Percentiles rank a stretch among this genome's conserved stretches.
These are phyloP conservation scores for Talaromyces sp. DNA, from an alignment of 2,329 filamentous ascomycete genomes.

Conservation along the genomic window DNA sequence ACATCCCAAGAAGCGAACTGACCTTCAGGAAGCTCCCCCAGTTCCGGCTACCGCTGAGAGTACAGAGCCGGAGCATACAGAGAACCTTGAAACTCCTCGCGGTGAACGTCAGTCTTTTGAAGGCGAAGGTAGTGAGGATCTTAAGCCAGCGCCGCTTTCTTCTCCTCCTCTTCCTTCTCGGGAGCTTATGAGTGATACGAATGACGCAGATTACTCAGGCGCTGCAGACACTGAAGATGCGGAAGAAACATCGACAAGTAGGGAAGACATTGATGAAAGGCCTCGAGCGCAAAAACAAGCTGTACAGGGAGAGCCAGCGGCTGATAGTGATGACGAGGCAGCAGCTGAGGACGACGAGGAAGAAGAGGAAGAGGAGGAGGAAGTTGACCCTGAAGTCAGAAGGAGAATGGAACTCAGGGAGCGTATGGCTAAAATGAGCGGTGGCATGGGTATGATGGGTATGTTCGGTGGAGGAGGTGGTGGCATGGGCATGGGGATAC, in stretches of 20 bases:
- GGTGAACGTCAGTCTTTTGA: constrained; percentile 34
- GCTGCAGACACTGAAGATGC: constrained; percentile 63
- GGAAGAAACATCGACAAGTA: constrained; percentile 62
- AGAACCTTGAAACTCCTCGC: constrained; percentile 32
- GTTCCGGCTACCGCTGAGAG: constrained; percentile 23
- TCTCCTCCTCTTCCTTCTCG: constrained; percentile 43
- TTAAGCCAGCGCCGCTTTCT: constrained; percentile 24
- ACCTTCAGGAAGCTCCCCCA: constrained; percentile 43
- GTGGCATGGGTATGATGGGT: constrained; percentile 92
- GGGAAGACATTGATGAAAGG: constrained; percentile 69
- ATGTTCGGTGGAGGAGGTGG: constrained; percentile 75
- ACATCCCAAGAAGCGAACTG: constrained; percentile 60
- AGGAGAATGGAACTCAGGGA: constrained; percentile 85
- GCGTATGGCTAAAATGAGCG: constrained; percentile 97
- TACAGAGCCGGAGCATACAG: constrained; percentile 28
- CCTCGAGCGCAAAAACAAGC: constrained; percentile 20
- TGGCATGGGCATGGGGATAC: constrained; percentile 47
- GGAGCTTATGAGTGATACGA: constrained; percentile 59
- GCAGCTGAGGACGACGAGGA: constrained; percentile 54
- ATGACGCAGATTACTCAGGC: constrained; percentile 64
- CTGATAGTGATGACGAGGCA: constrained; percentile 37
- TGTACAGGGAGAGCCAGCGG: constrained; percentile 45
- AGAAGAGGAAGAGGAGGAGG: constrained; percentile 74
- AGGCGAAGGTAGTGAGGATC: constrained; percentile 23
- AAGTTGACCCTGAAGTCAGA: constrained; percentile 80